A percentile compares a stretch with the other conserved stretches of the same genome.
phyloP scores from a whole-genome alignment of 768 basidiomycete species.

The Lactarius deliciosus region DNA sequence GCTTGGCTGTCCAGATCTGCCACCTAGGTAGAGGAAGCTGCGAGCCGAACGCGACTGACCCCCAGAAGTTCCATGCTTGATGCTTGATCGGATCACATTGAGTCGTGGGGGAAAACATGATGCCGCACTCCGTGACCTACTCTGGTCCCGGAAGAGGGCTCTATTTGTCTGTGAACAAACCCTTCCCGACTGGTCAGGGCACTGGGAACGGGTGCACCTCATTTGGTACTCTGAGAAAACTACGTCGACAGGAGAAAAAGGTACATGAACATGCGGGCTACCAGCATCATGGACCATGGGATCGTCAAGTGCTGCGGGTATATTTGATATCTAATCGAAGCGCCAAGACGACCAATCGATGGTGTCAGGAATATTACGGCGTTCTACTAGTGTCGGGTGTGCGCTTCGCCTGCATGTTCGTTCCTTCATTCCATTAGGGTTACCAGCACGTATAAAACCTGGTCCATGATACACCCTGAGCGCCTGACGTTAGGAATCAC shows the following conservation, averaged over 20 bases:
- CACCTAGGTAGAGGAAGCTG: not conserved
- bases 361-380: not conserved
- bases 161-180: not conserved
- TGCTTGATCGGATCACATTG: not conserved
- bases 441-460: slow-evolving; percentile 11
- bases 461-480: not conserved
- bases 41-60: not conserved
- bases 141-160: not conserved
- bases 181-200: not conserved
- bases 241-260: not conserved
- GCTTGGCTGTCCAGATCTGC: too few species aligned
- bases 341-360: slow-evolving; percentile 2
- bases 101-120: not conserved
- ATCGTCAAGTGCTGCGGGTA: not conserved
- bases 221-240: not conserved
- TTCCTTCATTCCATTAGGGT: not conserved
- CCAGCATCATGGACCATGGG: not conserved
- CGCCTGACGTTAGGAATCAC: not conserved
- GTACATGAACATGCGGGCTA: not conserved
- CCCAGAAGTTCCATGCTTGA: not conserved
- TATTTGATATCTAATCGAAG: not conserved
- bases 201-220: not conserved
- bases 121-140: not conserved
- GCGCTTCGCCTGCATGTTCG: not conserved
- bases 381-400: too few species aligned